phyloP scores from a whole-genome alignment of 1,284 basidiomycete genomes.

The Papiliotrema fonsecae region DNA sequence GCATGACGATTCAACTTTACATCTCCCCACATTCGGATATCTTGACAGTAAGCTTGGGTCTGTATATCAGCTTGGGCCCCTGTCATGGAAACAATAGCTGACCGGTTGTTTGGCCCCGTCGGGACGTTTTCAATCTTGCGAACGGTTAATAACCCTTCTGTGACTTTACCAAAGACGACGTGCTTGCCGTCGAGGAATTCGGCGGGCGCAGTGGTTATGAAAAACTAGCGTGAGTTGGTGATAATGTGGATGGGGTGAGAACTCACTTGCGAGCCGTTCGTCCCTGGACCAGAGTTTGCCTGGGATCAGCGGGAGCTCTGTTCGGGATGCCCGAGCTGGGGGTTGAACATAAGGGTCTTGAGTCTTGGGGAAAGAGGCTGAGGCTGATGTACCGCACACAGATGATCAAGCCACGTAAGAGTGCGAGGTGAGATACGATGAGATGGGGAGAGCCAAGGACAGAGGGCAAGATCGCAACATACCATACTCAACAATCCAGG shows the following conservation, averaged over 20 bases:
- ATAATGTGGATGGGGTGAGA: background rate
- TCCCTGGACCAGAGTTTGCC: slow-evolving; percentile 89
- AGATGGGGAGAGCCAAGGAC: background rate
- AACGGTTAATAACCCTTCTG: slow-evolving; percentile 82
- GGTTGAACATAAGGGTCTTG: background rate
- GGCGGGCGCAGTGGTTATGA: slow-evolving; percentile 90
- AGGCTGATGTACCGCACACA: background rate
- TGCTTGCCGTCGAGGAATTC: slow-evolving; percentile 94
- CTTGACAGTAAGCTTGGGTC: slow-evolving; percentile 20
- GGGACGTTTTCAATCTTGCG: slow-evolving; percentile 92
- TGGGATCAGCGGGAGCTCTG: slow-evolving; percentile 36
- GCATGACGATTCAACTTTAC: slow-evolving; percentile 26
- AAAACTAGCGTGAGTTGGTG: slow-evolving; percentile 63
- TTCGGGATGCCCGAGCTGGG: background rate
- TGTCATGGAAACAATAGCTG: background rate
- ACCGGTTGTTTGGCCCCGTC: slow-evolving; percentile 58
- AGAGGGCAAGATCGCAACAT: slow-evolving; percentile 14
- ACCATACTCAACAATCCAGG: slow-evolving; percentile 85
- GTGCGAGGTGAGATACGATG: background rate
- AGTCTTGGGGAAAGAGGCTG: background rate
- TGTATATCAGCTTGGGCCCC: slow-evolving; percentile 33
- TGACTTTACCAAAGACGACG: slow-evolving; percentile 84
- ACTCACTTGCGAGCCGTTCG: slow-evolving; percentile 81
- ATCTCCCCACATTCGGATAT: slow-evolving; percentile 53
- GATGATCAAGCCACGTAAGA: background rate